Base-by-base conservation (phyloP, 768 basidiomycete genomes). In the Phlegmacium glaucopus region DNA sequence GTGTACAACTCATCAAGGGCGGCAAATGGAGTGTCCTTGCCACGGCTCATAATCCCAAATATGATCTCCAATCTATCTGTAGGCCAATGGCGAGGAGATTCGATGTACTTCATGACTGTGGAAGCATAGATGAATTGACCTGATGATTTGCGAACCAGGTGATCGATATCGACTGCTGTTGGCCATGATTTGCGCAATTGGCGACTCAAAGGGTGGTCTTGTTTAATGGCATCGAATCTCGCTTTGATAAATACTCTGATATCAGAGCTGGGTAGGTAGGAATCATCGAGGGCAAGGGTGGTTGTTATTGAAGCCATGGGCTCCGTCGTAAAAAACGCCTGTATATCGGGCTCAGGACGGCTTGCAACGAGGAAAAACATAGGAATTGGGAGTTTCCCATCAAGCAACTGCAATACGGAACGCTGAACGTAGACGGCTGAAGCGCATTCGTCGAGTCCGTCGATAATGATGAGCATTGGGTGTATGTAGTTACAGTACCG, bases 51-150 rank as follows among this genome's bases (percentile, higher is more conserved):
- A 9, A 56, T 44, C 1, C 53, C 58, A 10, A 56, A 47, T 38
- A 59, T 37, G 22, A 47, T 41, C n/a, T 48, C 9, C 0, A 56
- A 29, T 28, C 54, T 48, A 22, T 56, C 52, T 15, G 46, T 49
- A 6, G 52, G 55, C 17, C 49, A 26, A 29, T 56, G 45, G 25
- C 51, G 48, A 6, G 37, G 46, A 4, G 46, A 51, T 22, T 52
- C 47, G 11, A 59, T 49, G 30, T 54, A 60, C 18, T 50, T 53
- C 10, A 57, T 49, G 4, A 54, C 50, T 5, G 59, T 60, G 7
- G 59, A 49, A 1, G 52, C 52, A 36, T 60, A 60, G 27, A 60
- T 54, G 28, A 60, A 60, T 27, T 55, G 54, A 4, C 56, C 56
- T 16, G 56, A 54, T 4, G 56, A 42, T 26, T 53, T 57, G 1